These are phyloP conservation scores for Camelina hispida DNA, from an alignment of 345 rosid genomes.

Conservation along the genomic window DNA sequence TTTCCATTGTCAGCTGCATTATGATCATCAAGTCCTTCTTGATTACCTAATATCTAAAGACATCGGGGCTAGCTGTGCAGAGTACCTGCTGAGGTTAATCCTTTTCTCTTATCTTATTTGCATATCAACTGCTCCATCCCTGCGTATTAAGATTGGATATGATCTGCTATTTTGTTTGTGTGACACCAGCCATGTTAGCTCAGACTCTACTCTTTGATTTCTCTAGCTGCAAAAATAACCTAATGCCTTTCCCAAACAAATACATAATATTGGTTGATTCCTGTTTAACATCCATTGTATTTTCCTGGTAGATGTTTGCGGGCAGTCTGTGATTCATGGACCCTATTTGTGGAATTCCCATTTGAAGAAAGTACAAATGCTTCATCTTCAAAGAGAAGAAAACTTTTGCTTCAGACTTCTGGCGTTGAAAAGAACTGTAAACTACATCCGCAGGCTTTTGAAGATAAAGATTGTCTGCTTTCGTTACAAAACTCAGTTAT, in stretches of 20 bases:
- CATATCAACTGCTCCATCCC: constrained; percentile 15
- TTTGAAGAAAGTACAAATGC: constrained; percentile 36
- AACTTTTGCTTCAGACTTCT: constrained; percentile 35
- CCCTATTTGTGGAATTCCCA: constrained; percentile 55
- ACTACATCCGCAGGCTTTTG: constrained; percentile 41
- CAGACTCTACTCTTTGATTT: constrained; percentile 5
- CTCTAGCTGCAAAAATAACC: not conserved
- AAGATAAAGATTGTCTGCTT: constrained; percentile 69
- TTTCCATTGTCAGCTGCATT: constrained; percentile 61
- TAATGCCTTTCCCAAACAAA: constrained; percentile 2
- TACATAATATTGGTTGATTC: too few relatives aligned
- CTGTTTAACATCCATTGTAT: constrained; percentile 24
- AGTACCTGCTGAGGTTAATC: constrained; percentile 74
- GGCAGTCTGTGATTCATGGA: constrained; percentile 60
- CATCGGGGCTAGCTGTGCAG: constrained; percentile 71
- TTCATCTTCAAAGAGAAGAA: constrained; percentile 61
- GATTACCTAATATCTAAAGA: constrained; percentile 92
- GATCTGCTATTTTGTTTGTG: constrained; percentile 23
- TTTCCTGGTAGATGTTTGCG: constrained; percentile 63
- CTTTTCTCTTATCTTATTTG: constrained; percentile 3
- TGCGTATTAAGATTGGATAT: constrained; percentile 12
- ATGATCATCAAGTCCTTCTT: constrained; percentile 92
- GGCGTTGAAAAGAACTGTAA: constrained; percentile 31
- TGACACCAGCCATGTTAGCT: constrained; percentile 30
- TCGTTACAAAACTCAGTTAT: constrained; percentile 67